phyloP scores from a whole-genome alignment of 1,139 yeast genomes.

The Geotrichum restrictum region DNA sequence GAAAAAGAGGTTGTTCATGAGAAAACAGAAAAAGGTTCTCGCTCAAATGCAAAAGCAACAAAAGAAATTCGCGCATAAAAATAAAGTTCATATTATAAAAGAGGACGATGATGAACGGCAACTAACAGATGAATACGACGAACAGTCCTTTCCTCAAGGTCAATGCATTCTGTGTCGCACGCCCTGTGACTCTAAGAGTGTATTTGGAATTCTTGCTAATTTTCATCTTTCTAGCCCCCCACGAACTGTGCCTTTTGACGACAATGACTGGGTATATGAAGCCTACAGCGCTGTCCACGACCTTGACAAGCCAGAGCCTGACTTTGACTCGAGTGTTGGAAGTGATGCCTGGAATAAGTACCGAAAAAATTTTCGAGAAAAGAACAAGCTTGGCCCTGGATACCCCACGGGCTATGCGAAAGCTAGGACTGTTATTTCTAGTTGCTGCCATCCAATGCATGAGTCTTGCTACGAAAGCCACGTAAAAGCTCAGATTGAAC shows the following conservation, averaged over 20 bases:
- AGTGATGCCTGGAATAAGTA: constrained; percentile 43
- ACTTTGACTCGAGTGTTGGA: constrained; percentile 34
- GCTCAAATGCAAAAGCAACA: constrained; percentile 74
- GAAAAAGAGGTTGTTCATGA: constrained; percentile 49
- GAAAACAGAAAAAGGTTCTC: constrained; percentile 66
- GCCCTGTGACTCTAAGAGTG: constrained; percentile 62
- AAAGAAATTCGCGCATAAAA: constrained; percentile 54
- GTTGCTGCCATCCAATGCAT: constrained; percentile 96
- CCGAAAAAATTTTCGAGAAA: constrained; percentile 37
- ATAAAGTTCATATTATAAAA: constrained; percentile 28
- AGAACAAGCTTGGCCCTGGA: constrained; percentile 64
- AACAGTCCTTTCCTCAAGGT: constrained; percentile 72
- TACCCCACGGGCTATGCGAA: constrained; percentile 45
- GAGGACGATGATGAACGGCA: no score
- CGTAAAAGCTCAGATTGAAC: constrained; percentile 55
- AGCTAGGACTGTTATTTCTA: constrained; percentile 54
- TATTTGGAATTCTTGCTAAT: constrained; percentile 72
- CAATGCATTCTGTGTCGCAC: constrained; percentile 88
- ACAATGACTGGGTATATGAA: constrained; percentile 61
- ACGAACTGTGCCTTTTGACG: constrained; percentile 59
- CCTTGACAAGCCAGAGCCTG: constrained; percentile 41
- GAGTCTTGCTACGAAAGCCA: constrained; percentile 68
- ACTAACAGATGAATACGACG: constrained; percentile 33
- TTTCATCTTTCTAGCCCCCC: constrained; percentile 57
- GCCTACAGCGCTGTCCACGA: constrained; percentile 55